Percentiles rank a stretch among this genome's conserved stretches.
Evolutionary conservation across 768 basidiomycete species (phyloP).

Genomic region (Collybia nuda): DNA sequence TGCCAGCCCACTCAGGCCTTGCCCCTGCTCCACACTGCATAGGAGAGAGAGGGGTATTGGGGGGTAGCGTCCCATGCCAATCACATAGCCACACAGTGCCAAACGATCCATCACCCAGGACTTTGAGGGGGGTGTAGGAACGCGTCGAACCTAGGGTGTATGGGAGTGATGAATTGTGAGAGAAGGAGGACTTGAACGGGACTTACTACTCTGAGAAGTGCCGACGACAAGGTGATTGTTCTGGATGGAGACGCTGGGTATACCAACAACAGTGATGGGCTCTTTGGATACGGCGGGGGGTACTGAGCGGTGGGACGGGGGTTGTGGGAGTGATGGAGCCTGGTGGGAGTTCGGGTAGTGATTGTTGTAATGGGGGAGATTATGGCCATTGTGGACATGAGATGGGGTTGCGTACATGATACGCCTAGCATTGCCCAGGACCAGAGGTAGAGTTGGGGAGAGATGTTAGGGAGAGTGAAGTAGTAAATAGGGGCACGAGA

Average conservation of each 20-base stretch:
- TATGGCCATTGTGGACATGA: constrained; percentile 45
- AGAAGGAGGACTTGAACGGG: constrained; percentile 6
- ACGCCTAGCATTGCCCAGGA: constrained; percentile 55
- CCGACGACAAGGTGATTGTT: constrained; percentile 73
- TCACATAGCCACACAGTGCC: constrained; percentile 99
- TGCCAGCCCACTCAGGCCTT: constrained; percentile 91
- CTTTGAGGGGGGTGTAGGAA: constrained; percentile 93
- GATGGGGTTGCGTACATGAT: constrained; percentile 55
- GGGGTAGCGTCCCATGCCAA: constrained; percentile 95
- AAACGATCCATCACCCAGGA: constrained; percentile 97
- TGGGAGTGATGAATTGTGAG: constrained; percentile 11
- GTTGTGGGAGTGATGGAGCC: constrained; percentile 26
- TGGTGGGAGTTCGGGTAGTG: constrained; percentile 24
- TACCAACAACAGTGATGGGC: constrained; percentile 65
- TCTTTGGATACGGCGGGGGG: constrained; percentile 44
- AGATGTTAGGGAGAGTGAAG: constrained; percentile 17
- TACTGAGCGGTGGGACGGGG: constrained; percentile 26
- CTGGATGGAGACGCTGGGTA: constrained; percentile 76
- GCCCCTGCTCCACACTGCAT: constrained; percentile 96
- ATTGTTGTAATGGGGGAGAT: constrained; percentile 33
- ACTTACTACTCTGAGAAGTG: constrained; percentile 68
- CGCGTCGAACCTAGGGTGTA: constrained; percentile 68
- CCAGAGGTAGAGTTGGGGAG: constrained; percentile 27
- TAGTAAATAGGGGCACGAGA: constrained; percentile 21
- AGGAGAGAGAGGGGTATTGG: constrained; percentile 86